These are phyloP conservation scores for Aspergillus viridinutans DNA, from an alignment of 2,329 filamentous ascomycete species.

Conservation along the genomic window DNA sequence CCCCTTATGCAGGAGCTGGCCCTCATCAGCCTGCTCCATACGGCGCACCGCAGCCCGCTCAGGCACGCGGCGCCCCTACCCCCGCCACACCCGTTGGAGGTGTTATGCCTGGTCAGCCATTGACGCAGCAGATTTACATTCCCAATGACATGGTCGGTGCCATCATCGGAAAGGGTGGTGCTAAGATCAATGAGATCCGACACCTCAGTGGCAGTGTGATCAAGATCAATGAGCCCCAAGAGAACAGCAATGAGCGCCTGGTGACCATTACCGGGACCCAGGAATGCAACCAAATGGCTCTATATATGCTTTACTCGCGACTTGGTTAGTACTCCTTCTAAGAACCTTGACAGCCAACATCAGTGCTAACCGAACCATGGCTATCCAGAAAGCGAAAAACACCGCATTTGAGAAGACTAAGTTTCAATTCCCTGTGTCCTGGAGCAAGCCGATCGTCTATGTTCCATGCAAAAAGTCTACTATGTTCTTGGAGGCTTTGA, in stretches of 20 bases:
- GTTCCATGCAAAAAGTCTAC: conserved; percentile 20
- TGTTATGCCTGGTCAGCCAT: conserved; percentile 71
- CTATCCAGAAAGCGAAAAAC: conserved; percentile 67
- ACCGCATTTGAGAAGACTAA: conserved; percentile 53
- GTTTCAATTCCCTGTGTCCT: conserved; percentile 8
- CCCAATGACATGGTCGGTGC: conserved; percentile 99
- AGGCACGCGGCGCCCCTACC: conserved; percentile 63
- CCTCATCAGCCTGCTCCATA: conserved; percentile 73
- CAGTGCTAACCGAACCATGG: conserved; percentile 6
- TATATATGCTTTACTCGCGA: conserved; percentile 98
- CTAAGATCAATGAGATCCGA: conserved; percentile 99
- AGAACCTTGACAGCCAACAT: neutral
- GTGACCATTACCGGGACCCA: conserved; percentile 97
- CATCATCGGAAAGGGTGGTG: conserved; percentile 96
- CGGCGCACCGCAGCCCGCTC: conserved; percentile 57
- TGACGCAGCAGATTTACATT: conserved; percentile 98
- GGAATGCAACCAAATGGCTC: conserved; percentile 98
- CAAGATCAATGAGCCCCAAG: conserved; percentile 99
- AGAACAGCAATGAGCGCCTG: conserved; percentile 96
- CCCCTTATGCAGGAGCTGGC: conserved; percentile 71
- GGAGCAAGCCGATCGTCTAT: conserved; percentile 6
- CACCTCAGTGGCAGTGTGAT: conserved; percentile 97
- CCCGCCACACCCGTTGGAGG: conserved; percentile 63
- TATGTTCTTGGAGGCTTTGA: conserved; percentile 20
- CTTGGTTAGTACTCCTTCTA: conserved; percentile 59